phyloP scores from a whole-genome alignment of 2,329 filamentous ascomycete genomes.

The Tolypocladium inflatum region DNA sequence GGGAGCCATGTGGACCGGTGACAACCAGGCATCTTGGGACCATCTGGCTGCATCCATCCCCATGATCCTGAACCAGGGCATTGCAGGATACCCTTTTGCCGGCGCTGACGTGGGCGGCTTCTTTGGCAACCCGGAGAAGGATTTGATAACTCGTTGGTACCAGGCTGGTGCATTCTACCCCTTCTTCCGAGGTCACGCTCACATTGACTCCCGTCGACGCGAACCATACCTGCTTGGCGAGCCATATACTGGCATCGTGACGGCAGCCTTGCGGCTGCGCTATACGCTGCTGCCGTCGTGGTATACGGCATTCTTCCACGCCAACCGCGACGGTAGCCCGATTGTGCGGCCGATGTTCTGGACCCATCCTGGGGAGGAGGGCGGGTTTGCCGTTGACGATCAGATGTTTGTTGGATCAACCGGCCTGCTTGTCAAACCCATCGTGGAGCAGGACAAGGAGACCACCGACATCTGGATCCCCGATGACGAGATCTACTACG shows the following conservation, averaged over 20 bases:
- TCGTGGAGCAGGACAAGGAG: slow-evolving; percentile 66
- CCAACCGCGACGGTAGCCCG: slow-evolving; percentile 71
- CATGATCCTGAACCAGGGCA: slow-evolving; percentile 88
- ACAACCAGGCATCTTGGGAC: slow-evolving; percentile 90
- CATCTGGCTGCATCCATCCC: slow-evolving; percentile 84
- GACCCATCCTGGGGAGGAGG: slow-evolving; percentile 77
- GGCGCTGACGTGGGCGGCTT: slow-evolving; percentile 96
- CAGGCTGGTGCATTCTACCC: slow-evolving; percentile 95
- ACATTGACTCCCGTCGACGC: slow-evolving; percentile 89
- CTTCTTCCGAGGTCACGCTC: slow-evolving; percentile 94
- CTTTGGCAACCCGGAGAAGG: slow-evolving; percentile 92
- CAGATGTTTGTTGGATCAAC: slow-evolving; percentile 87
- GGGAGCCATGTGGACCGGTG: slow-evolving; percentile 97
- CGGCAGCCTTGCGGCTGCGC: slow-evolving; percentile 75
- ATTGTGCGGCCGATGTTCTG: slow-evolving; percentile 91
- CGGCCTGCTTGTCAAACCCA: slow-evolving; percentile 85
- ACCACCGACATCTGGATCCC: slow-evolving; percentile 77
- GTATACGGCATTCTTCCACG: slow-evolving; percentile 95
- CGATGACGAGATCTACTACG: slow-evolving; percentile 83
- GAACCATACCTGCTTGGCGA: slow-evolving; percentile 86
- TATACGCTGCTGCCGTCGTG: slow-evolving; percentile 86
- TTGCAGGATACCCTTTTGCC: slow-evolving; percentile 86
- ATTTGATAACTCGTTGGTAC: slow-evolving; percentile 90
- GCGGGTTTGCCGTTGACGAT: slow-evolving; percentile 81
- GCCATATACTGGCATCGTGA: slow-evolving; percentile 78